phyloP scores from a whole-genome alignment of 108 stramenopile genomes.

The Skeletonema menzelii region DNA sequence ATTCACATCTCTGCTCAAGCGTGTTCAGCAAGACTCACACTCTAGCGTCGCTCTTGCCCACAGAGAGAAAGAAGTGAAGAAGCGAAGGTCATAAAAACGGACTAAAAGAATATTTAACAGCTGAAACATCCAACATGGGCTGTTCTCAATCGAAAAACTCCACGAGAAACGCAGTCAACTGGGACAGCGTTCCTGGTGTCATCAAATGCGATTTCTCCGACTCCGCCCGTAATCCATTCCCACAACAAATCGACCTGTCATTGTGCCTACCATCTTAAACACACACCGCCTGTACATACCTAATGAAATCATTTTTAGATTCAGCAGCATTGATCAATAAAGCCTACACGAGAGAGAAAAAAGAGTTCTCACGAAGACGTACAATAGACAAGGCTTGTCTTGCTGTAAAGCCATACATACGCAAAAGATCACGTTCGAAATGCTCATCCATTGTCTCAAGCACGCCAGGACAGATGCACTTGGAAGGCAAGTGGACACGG shows the following conservation, averaged over 20 bases:
- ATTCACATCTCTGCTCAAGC: no score
- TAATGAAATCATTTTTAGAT: neutral
- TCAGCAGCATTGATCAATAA: neutral
- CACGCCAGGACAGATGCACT: neutral
- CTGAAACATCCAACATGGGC: no score
- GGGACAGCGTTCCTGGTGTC: no score
- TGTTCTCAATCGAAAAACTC: neutral
- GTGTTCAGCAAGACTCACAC: no score
- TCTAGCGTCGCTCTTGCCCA: no score
- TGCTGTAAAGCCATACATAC: neutral
- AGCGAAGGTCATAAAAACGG: neutral
- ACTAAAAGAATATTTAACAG: no score
- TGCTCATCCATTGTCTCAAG: neutral
- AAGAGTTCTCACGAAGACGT: neutral
- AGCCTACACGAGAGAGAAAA: neutral
- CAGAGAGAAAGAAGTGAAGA: neutral
- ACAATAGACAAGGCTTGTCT: neutral
- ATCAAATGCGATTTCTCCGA: no score
- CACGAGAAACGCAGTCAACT: neutral
- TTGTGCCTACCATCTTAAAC: neutral
- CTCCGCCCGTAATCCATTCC: no score
- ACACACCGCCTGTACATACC: neutral
- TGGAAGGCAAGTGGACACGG: neutral
- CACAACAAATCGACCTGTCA: neutral
- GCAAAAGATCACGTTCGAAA: neutral